Evolutionary conservation across 2,329 filamentous ascomycete species (phyloP), one percentile per base, ranked within the genome.

Genomic region (Clonostachys rosea): DNA sequence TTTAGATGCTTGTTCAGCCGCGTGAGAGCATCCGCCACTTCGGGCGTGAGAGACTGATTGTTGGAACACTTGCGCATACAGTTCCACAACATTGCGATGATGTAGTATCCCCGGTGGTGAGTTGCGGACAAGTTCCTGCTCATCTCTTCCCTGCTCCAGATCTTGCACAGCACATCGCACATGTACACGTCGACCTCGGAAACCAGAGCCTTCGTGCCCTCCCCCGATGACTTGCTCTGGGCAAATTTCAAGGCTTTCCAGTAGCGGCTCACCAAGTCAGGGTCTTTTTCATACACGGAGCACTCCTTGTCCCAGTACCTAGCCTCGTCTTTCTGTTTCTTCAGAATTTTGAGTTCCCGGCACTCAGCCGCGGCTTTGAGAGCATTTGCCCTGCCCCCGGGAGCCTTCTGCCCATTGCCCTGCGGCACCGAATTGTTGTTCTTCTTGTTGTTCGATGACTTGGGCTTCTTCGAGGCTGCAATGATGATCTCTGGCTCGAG

Each of bases 401-500:
- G 2, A n/a, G 14, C 17, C 5, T 39, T 39, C 36, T 39, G n/a
- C 36, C 36, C 12, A 8, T 39, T n/a, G 7, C 17, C n/a, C 4
- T 39, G 36, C 36, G 36, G 36, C 36, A n/a, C 17, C 12, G 11
- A 8, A 3, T 59, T 8, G 18, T 42, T 24, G 6, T 45, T 41
- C 13, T 45, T 53, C 49, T 11, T 49, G 48, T 52, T 52, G 20
- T 44, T 52, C 46, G n/a, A 13, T 49, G 43, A 24, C 44, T 5
- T 43, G 12, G 45, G 11, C 33, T 40, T 40, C n/a, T 45, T 45
- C 7, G 36, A 50, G n/a, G 56, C 50, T 17, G 78, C 73, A 2
- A 84, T 75, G 43, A 89, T 78, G 5, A 71, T 79, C 58, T 89
- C 83, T 0, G 83, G 83, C 20, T 85, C 73, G 6, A 89, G 71